Conservation (phyloP, 2,329 filamentous ascomycete species). For the Penicillium olsonii region DNA sequence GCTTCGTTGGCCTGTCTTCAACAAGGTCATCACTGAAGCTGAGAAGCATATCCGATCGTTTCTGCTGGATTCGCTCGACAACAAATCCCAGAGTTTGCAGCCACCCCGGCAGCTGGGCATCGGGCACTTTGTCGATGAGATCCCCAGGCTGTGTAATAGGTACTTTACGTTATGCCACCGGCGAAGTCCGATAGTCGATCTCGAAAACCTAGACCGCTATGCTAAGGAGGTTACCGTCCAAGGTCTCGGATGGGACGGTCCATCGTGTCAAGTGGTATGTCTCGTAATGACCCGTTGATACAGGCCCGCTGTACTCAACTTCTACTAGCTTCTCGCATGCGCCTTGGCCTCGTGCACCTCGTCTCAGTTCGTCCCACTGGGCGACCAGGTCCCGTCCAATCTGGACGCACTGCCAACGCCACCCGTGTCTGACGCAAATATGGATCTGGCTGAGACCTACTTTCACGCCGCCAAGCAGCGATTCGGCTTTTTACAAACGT, state of each 20-base stretch:
- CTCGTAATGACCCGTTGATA: background rate
- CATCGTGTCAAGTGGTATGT: constrained; percentile 29
- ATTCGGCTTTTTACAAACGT: constrained; percentile 24
- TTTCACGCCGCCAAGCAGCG: constrained; percentile 27
- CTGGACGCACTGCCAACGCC: constrained; percentile 18
- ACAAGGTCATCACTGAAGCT: constrained; percentile 21
- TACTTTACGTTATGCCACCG: constrained; percentile 21
- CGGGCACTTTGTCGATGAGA: constrained; percentile 20
- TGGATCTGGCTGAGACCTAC: constrained; percentile 24
- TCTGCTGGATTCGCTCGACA: constrained; percentile 24
- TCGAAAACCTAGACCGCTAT: constrained; percentile 21
- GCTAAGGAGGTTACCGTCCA: constrained; percentile 24
- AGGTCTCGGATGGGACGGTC: constrained; percentile 25
- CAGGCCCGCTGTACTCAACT: constrained; percentile 1
- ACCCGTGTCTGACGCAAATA: constrained; percentile 18
- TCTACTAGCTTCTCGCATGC: constrained; percentile 22
- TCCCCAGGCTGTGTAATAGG: constrained; percentile 18
- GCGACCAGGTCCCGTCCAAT: constrained; percentile 15
- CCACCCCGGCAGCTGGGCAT: constrained; percentile 14
- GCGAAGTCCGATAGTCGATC: constrained; percentile 22
- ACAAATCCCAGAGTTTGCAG: constrained; percentile 4
- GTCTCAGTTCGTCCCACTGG: constrained; percentile 13
- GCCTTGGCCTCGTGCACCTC: constrained; percentile 23
- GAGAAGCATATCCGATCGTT: constrained; percentile 26
- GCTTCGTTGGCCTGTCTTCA: constrained; percentile 26